Conservation (phyloP, 2,329 filamentous ascomycete species). For the Diaporthe australafricana region DNA sequence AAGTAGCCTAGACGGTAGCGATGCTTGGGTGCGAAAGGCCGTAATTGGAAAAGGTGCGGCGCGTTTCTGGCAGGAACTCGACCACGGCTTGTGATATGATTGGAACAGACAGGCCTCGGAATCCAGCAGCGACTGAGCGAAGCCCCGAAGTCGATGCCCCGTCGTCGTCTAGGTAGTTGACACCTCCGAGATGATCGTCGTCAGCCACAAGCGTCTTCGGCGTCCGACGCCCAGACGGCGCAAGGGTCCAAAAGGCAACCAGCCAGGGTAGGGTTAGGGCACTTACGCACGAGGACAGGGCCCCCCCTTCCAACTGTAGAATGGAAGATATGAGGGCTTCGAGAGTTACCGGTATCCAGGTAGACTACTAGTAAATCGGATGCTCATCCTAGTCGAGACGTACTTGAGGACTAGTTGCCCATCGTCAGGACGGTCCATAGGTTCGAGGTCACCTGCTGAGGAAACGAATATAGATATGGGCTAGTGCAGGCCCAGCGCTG, state of each 20-base stretch:
- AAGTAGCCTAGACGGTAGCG: background rate
- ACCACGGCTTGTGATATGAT: background rate
- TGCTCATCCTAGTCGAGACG: no score
- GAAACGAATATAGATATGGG: no score
- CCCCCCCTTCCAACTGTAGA: no score
- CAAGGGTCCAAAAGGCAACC: background rate
- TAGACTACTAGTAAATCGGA: no score
- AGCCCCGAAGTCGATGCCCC: slow-evolving; percentile 1
- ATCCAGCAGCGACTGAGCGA: background rate
- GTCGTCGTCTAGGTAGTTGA: background rate
- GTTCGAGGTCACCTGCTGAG: no score
- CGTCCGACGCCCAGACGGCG: background rate
- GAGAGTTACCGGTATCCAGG: no score
- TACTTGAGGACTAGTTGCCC: no score
- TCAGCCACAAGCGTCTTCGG: slow-evolving; percentile 8
- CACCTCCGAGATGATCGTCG: slow-evolving; percentile 26
- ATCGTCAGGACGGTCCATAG: no score
- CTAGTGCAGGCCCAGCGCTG: no score
- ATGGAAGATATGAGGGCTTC: no score
- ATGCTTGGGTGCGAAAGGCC: background rate
- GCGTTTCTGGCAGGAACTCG: background rate
- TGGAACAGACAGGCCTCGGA: background rate
- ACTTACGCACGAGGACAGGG: background rate
- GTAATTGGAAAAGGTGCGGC: background rate
- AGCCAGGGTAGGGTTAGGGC: slow-evolving; percentile 18